Conservation (phyloP, 306 rosid genomes). For the Canavalia gladiata region DNA sequence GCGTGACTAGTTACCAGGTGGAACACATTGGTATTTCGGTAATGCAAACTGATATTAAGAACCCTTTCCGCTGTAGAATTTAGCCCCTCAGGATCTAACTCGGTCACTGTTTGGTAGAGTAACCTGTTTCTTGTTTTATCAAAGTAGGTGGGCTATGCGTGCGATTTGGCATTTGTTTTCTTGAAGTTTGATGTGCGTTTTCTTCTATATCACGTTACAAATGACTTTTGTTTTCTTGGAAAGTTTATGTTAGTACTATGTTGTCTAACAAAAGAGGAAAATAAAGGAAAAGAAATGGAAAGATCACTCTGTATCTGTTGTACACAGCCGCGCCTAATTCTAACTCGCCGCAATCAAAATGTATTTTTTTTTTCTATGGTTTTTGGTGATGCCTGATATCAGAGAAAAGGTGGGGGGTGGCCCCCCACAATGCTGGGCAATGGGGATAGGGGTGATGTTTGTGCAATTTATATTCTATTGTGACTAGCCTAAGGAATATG, state of each 20-base stretch:
- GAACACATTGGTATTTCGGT: no score
- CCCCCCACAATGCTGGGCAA: not conserved
- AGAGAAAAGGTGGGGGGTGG: not conserved
- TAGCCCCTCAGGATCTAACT: not conserved
- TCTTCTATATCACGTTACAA: not conserved
- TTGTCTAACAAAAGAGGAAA: not conserved
- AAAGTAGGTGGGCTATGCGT: not conserved
- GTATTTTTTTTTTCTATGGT: not conserved
- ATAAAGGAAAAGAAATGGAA: not conserved
- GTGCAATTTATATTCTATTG: not conserved
- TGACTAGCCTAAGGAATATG: not conserved
- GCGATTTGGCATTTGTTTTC: not conserved
- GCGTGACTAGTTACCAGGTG: no score
- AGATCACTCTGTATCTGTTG: conserved; percentile 29
- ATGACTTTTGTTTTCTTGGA: not conserved
- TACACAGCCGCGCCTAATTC: conserved; percentile 56
- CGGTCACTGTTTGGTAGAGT: not conserved
- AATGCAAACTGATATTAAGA: no score
- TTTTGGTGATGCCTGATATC: conserved; percentile 1
- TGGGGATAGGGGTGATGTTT: not conserved
- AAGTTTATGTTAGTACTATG: not conserved
- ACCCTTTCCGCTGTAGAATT: not conserved
- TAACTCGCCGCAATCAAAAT: conserved; percentile 27
- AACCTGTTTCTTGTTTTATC: not conserved
- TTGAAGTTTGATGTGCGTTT: not conserved